Conservation (phyloP, 352 stramenopile genomes). For the Phytophthora ramorum region DNA sequence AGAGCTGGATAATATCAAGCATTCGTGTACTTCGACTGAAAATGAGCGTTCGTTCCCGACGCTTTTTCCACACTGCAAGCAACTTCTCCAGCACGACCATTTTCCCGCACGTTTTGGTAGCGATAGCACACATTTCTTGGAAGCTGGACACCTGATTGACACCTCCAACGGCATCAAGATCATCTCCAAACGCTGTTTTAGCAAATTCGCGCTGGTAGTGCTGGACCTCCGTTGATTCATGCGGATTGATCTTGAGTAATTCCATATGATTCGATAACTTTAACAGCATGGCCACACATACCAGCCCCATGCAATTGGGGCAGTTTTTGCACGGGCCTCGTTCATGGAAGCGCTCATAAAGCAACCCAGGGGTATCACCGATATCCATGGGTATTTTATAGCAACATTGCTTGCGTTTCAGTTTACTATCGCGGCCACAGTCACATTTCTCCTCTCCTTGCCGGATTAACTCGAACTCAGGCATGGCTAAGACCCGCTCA, state of each 20-base stretch:
- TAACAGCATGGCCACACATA: constrained; percentile 75
- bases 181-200: constrained; percentile 56
- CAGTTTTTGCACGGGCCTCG: constrained; percentile 59
- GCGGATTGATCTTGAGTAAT: constrained; percentile 76
- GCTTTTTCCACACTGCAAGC: constrained; percentile 66
- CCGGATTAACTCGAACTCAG: constrained; percentile 74
- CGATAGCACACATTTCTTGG: constrained; percentile 61
- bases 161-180: constrained; percentile 62
- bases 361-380: constrained; percentile 34
- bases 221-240: constrained; percentile 58
- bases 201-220: constrained; percentile 65
- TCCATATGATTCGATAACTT: constrained; percentile 87
- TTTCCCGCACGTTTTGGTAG: constrained; percentile 80
- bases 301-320: constrained; percentile 77
- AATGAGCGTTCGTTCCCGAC: constrained; percentile 69
- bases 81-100: constrained; percentile 84
- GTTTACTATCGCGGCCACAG: constrained; percentile 64
- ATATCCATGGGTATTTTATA: constrained; percentile 54
- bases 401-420: constrained; percentile 69
- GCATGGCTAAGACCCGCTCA: constrained; percentile 72
- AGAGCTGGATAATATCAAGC: constrained; percentile 84
- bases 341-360: constrained; percentile 77
- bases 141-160: constrained; percentile 67
- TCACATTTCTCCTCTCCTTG: constrained; percentile 69
- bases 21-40: constrained; percentile 85